These are phyloP conservation scores for Pythium scleroteichum DNA, from an alignment of 352 stramenopile genomes.

Conservation along the genomic window DNA sequence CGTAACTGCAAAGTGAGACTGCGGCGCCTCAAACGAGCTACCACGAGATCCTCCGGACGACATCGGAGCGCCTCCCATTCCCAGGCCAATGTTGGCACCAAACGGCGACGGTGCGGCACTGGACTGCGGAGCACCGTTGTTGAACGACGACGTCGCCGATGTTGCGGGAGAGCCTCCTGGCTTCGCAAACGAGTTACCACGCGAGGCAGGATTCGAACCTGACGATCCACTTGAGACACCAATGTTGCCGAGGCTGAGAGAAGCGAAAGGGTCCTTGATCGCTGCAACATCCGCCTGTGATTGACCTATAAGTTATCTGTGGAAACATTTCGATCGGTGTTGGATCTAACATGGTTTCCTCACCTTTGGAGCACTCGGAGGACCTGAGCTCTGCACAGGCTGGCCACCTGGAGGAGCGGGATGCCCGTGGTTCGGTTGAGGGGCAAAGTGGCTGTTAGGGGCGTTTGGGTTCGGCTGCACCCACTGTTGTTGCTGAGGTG, in stretches of 20 bases:
- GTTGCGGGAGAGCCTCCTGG: constrained; percentile 10
- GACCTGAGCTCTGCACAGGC: constrained; percentile 11
- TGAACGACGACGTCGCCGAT: constrained; percentile 25
- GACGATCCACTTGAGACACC: constrained; percentile 36
- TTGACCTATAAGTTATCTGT: too few relatives aligned
- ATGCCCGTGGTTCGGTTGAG: constrained; percentile 20
- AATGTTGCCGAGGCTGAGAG: constrained; percentile 60
- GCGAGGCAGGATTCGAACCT: constrained; percentile 31
- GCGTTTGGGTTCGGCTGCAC: constrained; percentile 22
- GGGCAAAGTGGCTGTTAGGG: constrained; percentile 27
- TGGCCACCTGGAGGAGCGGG: constrained; percentile 1
- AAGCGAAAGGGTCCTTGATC: constrained; percentile 74
- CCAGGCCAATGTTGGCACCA: constrained; percentile 12
- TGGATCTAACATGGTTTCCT: too few relatives aligned
- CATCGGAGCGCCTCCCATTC: constrained; percentile 20
- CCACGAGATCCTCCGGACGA: constrained; percentile 30
- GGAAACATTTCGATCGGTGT: too few relatives aligned
- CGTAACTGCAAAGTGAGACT: constrained; percentile 25
- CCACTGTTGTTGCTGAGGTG: constrained; percentile 33
- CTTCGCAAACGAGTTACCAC: constrained; percentile 36
- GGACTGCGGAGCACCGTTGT: constrained; percentile 18
- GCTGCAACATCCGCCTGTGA: constrained; percentile 33
- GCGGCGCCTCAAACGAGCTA: constrained; percentile 39
- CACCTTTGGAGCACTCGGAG: constrained; percentile 44
- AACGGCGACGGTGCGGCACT: constrained; percentile 9